These are phyloP conservation scores for Gelatoporia subvermispora DNA, from an alignment of 768 basidiomycete species.

Conservation along the genomic window DNA sequence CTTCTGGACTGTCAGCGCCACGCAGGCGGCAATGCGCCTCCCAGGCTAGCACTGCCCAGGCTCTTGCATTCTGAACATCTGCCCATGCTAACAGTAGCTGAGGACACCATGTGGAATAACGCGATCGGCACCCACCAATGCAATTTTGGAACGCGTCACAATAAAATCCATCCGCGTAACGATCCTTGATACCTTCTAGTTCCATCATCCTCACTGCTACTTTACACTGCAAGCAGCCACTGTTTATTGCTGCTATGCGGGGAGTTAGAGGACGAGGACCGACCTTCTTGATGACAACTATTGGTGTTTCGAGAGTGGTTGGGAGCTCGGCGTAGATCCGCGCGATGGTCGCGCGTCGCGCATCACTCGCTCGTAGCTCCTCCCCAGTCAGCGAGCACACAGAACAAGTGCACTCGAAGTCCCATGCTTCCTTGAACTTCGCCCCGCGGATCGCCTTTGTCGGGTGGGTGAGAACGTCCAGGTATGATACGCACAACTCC, in stretches of 20 bases:
- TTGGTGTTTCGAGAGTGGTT: slow-evolving; percentile 16
- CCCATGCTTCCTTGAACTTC: slow-evolving; percentile 13
- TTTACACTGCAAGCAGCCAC: slow-evolving; percentile 9
- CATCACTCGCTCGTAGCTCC: slow-evolving; percentile 17
- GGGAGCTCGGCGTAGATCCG: slow-evolving; percentile 21
- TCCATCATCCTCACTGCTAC: slow-evolving; percentile 14
- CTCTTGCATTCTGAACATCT: slow-evolving; percentile 7
- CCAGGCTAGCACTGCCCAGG: slow-evolving; percentile 9
- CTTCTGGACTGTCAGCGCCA: slow-evolving; percentile 3
- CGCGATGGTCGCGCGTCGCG: slow-evolving; percentile 12
- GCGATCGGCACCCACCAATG: slow-evolving; percentile 3
- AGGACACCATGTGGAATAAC: not conserved
- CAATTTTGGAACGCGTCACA: slow-evolving; percentile 25
- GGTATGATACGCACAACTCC: slow-evolving; percentile 27
- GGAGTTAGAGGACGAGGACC: not conserved
- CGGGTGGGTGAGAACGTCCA: slow-evolving; percentile 3
- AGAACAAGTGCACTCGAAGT: slow-evolving; percentile 21
- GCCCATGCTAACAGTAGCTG: not conserved
- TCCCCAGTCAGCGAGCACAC: slow-evolving; percentile 18
- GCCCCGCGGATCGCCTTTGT: slow-evolving; percentile 1
- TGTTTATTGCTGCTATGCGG: not conserved
- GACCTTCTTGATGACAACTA: slow-evolving; percentile 18
- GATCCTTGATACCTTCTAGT: slow-evolving; percentile 15
- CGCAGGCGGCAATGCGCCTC: not conserved
- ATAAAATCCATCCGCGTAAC: slow-evolving; percentile 14